A percentile compares a stretch with the other conserved stretches of the same genome.
Conservation (phyloP, 306 rosid species). For the Fagus crenata region DNA sequence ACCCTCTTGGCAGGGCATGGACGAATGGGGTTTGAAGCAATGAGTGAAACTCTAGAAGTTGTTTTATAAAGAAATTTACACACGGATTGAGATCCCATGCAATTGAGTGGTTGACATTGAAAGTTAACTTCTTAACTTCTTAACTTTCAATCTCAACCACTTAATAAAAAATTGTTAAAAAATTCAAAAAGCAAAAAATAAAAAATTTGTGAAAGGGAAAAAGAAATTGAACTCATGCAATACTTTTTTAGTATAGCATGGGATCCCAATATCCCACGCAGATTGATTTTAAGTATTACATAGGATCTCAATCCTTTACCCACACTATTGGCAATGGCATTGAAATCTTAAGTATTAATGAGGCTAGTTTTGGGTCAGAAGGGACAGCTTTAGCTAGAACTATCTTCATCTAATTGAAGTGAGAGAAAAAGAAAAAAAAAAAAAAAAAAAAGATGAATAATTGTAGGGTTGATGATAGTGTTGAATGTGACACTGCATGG, state of each 20-base stretch:
- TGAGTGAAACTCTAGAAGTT: conserved; percentile 3
- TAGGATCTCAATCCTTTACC: no score
- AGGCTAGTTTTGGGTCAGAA: conserved; percentile 26
- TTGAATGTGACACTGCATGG: conserved; percentile 58
- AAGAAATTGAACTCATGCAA: no score
- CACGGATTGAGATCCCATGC: no score
- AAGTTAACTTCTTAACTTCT: no score
- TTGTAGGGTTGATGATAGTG: conserved; percentile 29
- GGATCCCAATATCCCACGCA: no score
- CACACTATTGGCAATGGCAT: conserved; percentile 4
- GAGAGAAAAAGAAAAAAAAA: background rate
- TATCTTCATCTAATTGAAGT: conserved; percentile 8
- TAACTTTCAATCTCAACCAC: no score
- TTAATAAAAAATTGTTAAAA: no score
- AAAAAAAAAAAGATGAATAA: conserved; percentile 18
- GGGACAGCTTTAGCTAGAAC: conserved; percentile 7
- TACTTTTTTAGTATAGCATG: no score
- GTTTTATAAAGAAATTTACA: conserved; percentile 27
- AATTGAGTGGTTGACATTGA: no score
- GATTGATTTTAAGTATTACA: no score
- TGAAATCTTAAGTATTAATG: conserved; percentile 33
- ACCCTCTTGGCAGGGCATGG: conserved; percentile 44
- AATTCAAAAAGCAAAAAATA: no score
- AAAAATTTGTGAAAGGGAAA: no score
- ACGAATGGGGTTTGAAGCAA: conserved; percentile 45